Evolutionary conservation across 352 stramenopile species (phyloP).

Genomic region (Pythium utonaiense): DNA sequence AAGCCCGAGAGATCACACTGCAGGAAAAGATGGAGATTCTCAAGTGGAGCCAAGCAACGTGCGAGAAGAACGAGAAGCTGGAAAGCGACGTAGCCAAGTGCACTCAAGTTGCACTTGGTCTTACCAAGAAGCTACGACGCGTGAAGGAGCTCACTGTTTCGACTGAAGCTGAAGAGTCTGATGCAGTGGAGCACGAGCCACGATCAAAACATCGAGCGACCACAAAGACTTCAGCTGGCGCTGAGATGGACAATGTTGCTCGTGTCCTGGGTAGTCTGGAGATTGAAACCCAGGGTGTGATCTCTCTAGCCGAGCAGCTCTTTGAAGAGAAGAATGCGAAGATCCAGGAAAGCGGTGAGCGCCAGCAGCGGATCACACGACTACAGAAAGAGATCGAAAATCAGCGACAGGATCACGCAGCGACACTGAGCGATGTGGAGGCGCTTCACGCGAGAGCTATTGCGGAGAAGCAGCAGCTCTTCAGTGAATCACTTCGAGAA

Average conservation of each 20-base stretch:
- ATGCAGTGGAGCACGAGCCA: neutral
- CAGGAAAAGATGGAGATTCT: slow-evolving; percentile 62
- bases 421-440: slow-evolving; percentile 40
- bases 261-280: slow-evolving; percentile 5
- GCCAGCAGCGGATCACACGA: slow-evolving; percentile 13
- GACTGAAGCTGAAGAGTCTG: neutral
- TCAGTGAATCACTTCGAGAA: slow-evolving; percentile 26
- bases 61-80: slow-evolving; percentile 44
- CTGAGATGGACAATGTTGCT: neutral
- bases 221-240: neutral
- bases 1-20: slow-evolving; percentile 55
- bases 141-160: neutral
- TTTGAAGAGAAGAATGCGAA: slow-evolving; percentile 22
- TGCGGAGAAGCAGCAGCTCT: slow-evolving; percentile 38
- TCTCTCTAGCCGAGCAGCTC: neutral
- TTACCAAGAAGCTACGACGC: slow-evolving; percentile 28
- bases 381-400: slow-evolving; percentile 34
- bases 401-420: slow-evolving; percentile 34
- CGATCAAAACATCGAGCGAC: neutral
- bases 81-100: slow-evolving; percentile 35
- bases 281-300: slow-evolving; percentile 7
- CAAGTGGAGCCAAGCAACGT: slow-evolving; percentile 57
- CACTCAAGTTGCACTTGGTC: slow-evolving; percentile 13
- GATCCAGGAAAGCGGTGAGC: slow-evolving; percentile 21
- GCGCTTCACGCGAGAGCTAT: slow-evolving; percentile 32